Evolutionary conservation across 1,284 basidiomycete species (phyloP), one percentile per base, ranked within the genome.

Genomic region (Cutaneotrichosporon daszewskae): DNA sequence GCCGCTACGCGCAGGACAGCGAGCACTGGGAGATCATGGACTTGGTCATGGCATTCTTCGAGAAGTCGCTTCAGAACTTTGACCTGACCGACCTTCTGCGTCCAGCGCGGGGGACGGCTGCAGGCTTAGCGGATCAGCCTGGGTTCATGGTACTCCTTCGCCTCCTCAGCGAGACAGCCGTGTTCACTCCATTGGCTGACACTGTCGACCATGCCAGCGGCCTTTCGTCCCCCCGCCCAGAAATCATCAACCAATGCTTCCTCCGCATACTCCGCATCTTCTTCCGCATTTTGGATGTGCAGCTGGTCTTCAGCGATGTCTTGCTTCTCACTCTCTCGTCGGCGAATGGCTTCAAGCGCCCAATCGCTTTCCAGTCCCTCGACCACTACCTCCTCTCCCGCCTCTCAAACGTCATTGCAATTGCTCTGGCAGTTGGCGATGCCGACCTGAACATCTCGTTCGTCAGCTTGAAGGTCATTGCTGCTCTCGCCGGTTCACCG

Each of bases 1-100:
- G 59, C 20, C 87, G 89, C 51, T 96, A 86, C 58, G 72, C 78
- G 6, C 75, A 79, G 33, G 40, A 38, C 18, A 79, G 79, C 8
- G 89, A 97, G 60, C 75, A 85, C 52, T 97, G 89, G 89, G 77
- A 81, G 55, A 83, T 89, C 61, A 85, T 89, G 28, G 87, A 94
- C 47, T 74, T 84, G 0, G 87, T 85, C 45, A 74, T 97, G 33
- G 81, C 80, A 46, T 96, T 90, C 64, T 76, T 95, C 39, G 90
- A 96, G 58, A 80, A 84, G 28, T 82, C 82, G 18, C 70, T 97
- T 24, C 83, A 83, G 0, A 81, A 82, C 47, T 94, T 86, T 68
- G 83, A 91, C 60, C 72, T 95, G 39, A 82, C 57, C n/a, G 61
- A 69, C 7, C 54, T 73, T 12, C 53, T 63, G 0, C 53, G 36